Base-by-base conservation (phyloP, 345 rosid genomes). In the Cochlearia excelsa region DNA sequence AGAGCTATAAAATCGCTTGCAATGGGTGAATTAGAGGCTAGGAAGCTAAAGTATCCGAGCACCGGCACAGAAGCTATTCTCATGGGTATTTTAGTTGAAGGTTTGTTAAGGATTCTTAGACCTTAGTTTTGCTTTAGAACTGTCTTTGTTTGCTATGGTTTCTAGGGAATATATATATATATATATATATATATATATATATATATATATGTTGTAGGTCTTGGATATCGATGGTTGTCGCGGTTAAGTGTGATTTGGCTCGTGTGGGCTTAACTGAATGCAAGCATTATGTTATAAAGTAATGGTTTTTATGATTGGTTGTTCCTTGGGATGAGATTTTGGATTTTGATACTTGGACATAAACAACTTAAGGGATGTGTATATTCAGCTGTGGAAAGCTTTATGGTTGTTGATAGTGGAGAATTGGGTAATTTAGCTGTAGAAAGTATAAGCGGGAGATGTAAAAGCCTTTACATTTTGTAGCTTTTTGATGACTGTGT, bases 31-130 rank as follows among this genome's bases (percentile, higher is more conserved):
- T 57, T 88, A 82, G 95, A 92, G 58, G 88, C 96, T 26, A 88
- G 90, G 88, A 92, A 92, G 75, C 72, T 92, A 61, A 86, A 88
- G 79, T 86, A 92, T 80, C 88, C 90, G 1, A 74, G 51, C 44
- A 81, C 93, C 0, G 95, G 96, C 9, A 86, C 93, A 1, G 98
- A 92, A 79, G 79, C 89, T 4, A 79, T 92, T 75, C 80, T 92
- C 11, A 78, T 83, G 91, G 98, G 98, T 60, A 82, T 92, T 72
- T 77, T 88, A 70, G 84, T 88, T 16, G 97, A 88, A 80, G 97
- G 98, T 88, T 65, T 67, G 86, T 67, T 16, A 16, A 16, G 23
- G 38, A 41, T 30, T 54, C 29, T 47, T 49, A 57, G n/a, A 69
- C 28, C 34, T 38, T 1, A 28, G 4, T 59, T 16, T 50, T 62